Conservation (phyloP, 306 rosid species). For the Hylodesmum podocarpum region DNA sequence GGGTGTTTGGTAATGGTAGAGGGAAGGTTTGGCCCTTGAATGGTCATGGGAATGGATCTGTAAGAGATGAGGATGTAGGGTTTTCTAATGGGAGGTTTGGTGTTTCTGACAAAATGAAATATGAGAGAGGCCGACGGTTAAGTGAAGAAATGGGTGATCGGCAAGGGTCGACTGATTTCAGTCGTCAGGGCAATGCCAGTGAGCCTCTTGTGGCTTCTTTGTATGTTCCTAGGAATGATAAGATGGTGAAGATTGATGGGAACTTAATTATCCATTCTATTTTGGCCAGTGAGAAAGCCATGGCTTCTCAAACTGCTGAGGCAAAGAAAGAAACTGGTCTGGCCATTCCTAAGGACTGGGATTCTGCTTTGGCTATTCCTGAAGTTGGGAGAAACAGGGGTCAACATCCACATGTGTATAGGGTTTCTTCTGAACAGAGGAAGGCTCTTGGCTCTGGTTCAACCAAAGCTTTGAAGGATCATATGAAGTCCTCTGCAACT, state of each 20-base stretch:
- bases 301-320: conserved; percentile 54
- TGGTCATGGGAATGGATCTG: conserved; percentile 51
- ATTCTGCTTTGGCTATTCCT: conserved; percentile 76
- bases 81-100: conserved; percentile 46
- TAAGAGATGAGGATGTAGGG: conserved; percentile 37
- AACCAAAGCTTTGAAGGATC: conserved; percentile 55
- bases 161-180: conserved; percentile 34
- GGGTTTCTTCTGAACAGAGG: conserved; percentile 51
- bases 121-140: conserved; percentile 40
- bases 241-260: conserved; percentile 92
- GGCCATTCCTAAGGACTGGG: conserved; percentile 54
- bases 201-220: conserved; percentile 90
- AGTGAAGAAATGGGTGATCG: conserved; percentile 39
- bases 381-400: conserved; percentile 65
- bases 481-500: conserved; percentile 56
- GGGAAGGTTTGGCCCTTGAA: conserved; percentile 61
- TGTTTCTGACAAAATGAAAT: conserved; percentile 31
- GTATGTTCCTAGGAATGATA: conserved; percentile 95
- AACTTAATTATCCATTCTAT: conserved; percentile 93
- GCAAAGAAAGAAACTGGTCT: conserved; percentile 58
- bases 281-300: conserved; percentile 88
- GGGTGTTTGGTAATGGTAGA: conserved; percentile 44
- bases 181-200: conserved; percentile 57
- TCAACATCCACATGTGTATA: conserved; percentile 53
- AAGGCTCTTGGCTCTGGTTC: conserved; percentile 73